Evolutionary conservation across 495 filamentous ascomycete species (phyloP).

Genomic region (Cercophora newfieldiana): DNA sequence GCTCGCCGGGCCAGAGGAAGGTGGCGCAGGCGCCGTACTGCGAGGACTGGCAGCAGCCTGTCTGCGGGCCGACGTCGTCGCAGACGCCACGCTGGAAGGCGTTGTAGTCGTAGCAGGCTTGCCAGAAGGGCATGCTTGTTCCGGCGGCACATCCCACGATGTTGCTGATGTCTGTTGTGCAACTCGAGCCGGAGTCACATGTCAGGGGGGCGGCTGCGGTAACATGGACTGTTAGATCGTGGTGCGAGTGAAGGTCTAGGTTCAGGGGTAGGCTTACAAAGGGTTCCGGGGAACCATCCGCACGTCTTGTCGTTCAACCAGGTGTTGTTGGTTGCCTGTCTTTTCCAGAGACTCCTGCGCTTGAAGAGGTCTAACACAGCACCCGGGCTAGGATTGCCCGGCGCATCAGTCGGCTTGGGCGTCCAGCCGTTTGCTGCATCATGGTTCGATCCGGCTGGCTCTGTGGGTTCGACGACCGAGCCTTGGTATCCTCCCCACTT

Average conservation of each 20-base stretch:
- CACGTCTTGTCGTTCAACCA: constrained; percentile 40
- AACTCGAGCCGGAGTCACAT: not conserved
- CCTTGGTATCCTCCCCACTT: not conserved
- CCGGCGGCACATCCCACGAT: not conserved
- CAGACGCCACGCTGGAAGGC: constrained; percentile 32
- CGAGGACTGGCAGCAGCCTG: constrained; percentile 41
- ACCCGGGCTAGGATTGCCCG: not conserved
- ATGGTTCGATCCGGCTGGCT: constrained; percentile 35
- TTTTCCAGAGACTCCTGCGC: too few species aligned
- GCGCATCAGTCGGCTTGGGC: not conserved
- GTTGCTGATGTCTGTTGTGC: not conserved
- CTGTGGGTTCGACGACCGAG: constrained; percentile 21
- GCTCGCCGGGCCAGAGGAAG: constrained; percentile 37
- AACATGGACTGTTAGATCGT: not conserved
- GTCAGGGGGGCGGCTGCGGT: not conserved
- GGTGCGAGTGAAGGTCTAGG: not conserved
- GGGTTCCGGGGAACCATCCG: constrained; percentile 32
- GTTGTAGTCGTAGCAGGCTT: constrained; percentile 35
- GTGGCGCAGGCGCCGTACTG: constrained; percentile 35
- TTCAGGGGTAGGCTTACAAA: constrained; percentile 29
- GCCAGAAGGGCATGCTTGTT: not conserved
- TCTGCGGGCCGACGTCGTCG: constrained; percentile 16
- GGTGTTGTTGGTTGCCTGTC: constrained; percentile 8
- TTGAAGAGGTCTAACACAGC: not conserved
- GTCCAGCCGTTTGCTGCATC: not conserved